Percentiles rank a stretch among this genome's conserved stretches.
These are phyloP conservation scores for Phalaenopsis equestris DNA, from an alignment of 106 monocot genomes.

Conservation along the genomic window DNA sequence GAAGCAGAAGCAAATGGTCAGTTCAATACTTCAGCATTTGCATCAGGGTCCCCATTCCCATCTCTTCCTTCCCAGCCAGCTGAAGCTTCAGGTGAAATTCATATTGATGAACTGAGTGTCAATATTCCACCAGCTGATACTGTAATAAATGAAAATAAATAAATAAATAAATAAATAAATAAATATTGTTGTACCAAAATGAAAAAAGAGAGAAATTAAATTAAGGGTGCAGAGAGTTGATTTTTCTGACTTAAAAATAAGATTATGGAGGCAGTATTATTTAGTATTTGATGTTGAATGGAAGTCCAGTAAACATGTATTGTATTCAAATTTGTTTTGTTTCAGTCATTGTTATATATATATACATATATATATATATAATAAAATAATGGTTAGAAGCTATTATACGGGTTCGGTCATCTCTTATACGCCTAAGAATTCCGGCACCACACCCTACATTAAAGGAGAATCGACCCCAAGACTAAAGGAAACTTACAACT, in stretches of 20 bases:
- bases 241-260: neutral
- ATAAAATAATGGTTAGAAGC: too few species aligned
- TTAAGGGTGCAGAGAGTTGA: neutral
- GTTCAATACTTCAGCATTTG: conserved; percentile 5
- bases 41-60: neutral
- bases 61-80: neutral
- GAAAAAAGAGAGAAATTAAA: neutral
- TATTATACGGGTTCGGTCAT: too few species aligned
- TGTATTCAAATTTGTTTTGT: too few species aligned
- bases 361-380: too few species aligned
- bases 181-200: neutral
- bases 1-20: conserved; percentile 1
- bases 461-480: too few species aligned
- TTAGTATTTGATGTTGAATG: too few species aligned
- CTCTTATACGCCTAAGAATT: too few species aligned
- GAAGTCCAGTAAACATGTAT: too few species aligned
- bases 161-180: neutral
- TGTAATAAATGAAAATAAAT: neutral
- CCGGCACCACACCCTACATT: too few species aligned
- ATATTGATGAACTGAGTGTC: neutral
- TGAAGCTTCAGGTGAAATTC: neutral
- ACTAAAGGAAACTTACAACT: too few species aligned
- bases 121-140: neutral
- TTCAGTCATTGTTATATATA: too few species aligned
- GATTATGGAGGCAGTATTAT: too few species aligned